These are phyloP conservation scores for Geotrichum restrictum DNA, from an alignment of 1,139 yeast genomes.

Conservation along the genomic window DNA sequence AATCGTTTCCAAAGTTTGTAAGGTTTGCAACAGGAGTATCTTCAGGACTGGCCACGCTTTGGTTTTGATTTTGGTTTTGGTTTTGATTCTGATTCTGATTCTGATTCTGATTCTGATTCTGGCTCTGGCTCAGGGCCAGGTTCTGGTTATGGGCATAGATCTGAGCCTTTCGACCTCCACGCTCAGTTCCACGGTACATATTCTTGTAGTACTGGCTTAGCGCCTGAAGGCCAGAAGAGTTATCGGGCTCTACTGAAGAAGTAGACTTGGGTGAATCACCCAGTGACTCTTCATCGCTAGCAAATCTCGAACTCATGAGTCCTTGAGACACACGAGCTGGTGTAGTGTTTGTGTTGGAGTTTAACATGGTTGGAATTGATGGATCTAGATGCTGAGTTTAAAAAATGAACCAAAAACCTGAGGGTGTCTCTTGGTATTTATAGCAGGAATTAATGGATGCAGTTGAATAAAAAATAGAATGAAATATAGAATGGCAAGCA, in stretches of 20 bases:
- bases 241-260: no score
- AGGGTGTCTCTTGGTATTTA: neutral
- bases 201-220: no score
- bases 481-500: no score
- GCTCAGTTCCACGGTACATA: no score
- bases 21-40: neutral
- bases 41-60: neutral
- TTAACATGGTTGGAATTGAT: neutral
- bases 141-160: neutral
- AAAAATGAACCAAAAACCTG: neutral
- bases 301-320: no score
- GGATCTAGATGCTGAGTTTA: neutral
- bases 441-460: no score
- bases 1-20: conserved; percentile 54
- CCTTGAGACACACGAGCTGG: no score
- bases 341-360: neutral
- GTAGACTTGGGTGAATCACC: no score
- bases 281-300: no score
- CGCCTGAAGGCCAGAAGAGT: no score
- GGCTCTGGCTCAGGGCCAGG: neutral
- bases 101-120: neutral
- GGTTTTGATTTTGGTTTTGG: conserved; percentile 1
- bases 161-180: neutral
- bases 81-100: neutral
- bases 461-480: no score